Percentiles rank a stretch among this genome's conserved stretches.
phyloP scores from a whole-genome alignment of 495 filamentous ascomycete species.

The Penicillium flavigenum region DNA sequence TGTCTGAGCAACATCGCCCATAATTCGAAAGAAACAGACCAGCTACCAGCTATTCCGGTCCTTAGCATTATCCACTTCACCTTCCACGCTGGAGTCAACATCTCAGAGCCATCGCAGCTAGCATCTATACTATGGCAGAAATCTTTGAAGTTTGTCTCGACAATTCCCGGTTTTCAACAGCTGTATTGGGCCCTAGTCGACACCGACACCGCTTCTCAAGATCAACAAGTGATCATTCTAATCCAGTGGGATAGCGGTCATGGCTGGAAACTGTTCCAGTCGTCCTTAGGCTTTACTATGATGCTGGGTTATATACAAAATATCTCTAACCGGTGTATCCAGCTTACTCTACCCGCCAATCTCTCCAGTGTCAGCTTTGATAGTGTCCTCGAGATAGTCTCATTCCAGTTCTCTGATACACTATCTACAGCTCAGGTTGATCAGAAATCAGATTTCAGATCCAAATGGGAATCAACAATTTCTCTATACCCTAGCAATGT shows the following conservation, averaged over 20 bases:
- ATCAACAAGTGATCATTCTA: conserved; percentile 11
- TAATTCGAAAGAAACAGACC: too few relatives aligned
- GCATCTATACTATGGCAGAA: not conserved
- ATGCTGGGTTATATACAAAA: conserved; percentile 16
- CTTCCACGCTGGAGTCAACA: conserved; percentile 12
- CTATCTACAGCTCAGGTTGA: not conserved
- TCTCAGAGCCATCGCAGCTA: conserved; percentile 7
- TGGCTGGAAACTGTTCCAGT: conserved; percentile 16
- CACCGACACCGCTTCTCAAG: not conserved
- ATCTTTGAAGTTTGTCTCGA: too few relatives aligned
- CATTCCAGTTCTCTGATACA: conserved; percentile 2
- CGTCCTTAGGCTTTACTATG: conserved; percentile 14
- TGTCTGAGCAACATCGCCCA: too few relatives aligned
- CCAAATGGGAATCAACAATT: not conserved
- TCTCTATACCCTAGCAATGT: not conserved
- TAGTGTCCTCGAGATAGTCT: not conserved
- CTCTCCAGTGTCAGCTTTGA: too few relatives aligned
- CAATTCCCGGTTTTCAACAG: too few relatives aligned
- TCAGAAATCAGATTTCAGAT: not conserved
- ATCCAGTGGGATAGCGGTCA: conserved; percentile 14
- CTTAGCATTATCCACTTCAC: conserved; percentile 15
- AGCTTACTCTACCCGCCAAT: conserved; percentile 8
- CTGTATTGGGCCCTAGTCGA: too few relatives aligned
- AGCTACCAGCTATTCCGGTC: not conserved
- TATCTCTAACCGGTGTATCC: conserved; percentile 12